Base-by-base conservation (phyloP, 2,329 filamentous ascomycete species). In the Trichoderma afroharzianum region DNA sequence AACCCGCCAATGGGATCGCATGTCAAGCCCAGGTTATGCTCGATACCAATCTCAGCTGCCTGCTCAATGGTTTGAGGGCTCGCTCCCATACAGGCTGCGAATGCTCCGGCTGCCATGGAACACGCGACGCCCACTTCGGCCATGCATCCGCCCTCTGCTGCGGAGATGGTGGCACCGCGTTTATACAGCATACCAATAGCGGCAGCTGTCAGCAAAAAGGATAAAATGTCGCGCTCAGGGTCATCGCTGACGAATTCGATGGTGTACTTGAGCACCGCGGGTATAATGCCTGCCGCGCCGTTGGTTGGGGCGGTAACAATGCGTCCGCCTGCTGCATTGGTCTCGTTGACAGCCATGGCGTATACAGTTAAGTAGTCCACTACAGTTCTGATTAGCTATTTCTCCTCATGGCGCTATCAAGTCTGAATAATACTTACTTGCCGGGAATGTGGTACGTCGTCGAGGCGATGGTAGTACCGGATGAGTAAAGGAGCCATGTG, bases 301-400 rank as follows among this genome's bases (percentile, higher is more conserved):
- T 69, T 69, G 9, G 67, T 69, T 15, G 67, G 67, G 9, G 67
- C 67, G 11, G 67, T 69, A 4, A 69, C 67, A 12, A 69, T 69
- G 28, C 67, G 67, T 28, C 67, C 67, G 4, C 67, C 67, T 11
- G 67, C 67, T 14, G 67, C 67, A 18, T 69, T 69, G 6, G 67
- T 69, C 57, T 69, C 67, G 43, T 69, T 69, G 14, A 69, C 67
- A 2, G 67, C 67, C 67, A 69, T 69, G n/a, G 67, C 67, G 28
- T 69, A 69, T n/a, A 69, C 67, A 11, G 67, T 62, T 3, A 69
- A 53, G 24, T 69, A 69, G 28, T 69, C 67, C 67, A 69, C 67
- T 69, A 3, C 2, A 18, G 21, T 18, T 28, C 15, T 1, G 6
- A 21, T 69, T 36, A 69, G 67, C 11, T 6, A 21, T 6, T n/a